A percentile compares a stretch with the other conserved stretches of the same genome.
Conservation (phyloP, 2,329 filamentous ascomycete genomes). For the Monosporascus sp. region DNA sequence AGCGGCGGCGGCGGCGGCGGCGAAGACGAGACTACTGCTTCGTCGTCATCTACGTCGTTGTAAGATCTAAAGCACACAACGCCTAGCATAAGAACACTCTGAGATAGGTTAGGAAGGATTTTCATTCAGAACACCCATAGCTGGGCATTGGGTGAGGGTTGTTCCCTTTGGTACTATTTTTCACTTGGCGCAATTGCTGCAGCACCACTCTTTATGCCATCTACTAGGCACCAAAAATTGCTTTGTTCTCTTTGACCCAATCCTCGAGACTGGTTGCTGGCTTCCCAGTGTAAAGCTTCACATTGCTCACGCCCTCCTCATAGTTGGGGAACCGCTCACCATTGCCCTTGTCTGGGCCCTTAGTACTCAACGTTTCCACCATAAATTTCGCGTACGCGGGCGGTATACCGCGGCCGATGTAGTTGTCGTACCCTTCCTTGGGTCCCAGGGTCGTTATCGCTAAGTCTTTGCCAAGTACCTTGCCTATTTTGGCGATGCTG, state of each 20-base stretch:
- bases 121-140: background rate
- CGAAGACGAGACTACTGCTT: background rate
- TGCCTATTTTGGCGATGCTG: constrained; percentile 21
- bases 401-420: background rate
- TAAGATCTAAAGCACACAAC: background rate
- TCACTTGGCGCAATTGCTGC: background rate
- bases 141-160: background rate
- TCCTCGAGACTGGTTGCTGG: constrained; percentile 1
- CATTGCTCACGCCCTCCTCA: constrained; percentile 2
- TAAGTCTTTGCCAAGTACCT: constrained; percentile 25
- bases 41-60: background rate
- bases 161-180: background rate
- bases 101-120: background rate
- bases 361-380: background rate
- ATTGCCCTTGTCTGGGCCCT: constrained; percentile 1
- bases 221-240: background rate
- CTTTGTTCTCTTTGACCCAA: constrained; percentile 4
- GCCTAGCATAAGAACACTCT: background rate
- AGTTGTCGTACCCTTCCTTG: background rate
- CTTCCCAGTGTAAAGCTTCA: constrained; percentile 2
- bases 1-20: background rate
- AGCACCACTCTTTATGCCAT: background rate
- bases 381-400: background rate
- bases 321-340: constrained; percentile 3
- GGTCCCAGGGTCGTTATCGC: background rate